Base-by-base conservation (phyloP, 257 asterid genomes). In the Solanum ahanhuiri region DNA sequence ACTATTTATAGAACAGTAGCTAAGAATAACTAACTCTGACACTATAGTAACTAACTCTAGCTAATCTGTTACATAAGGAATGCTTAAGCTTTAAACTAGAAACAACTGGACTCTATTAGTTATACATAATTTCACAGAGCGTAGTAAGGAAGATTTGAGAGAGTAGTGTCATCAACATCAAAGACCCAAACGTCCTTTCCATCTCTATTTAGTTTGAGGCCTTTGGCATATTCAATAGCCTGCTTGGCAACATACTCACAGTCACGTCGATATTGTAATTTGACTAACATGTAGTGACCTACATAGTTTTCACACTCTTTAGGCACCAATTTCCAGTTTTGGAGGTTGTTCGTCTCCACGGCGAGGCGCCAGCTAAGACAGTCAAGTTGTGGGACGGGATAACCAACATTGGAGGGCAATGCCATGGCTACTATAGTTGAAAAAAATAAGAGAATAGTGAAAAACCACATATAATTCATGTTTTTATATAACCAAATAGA, bases 271-370 rank as follows among this genome's bases (percentile, higher is more conserved):
- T 93, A 93, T 81, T 95, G 98, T 73, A 37, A 2, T 37, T 85
- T 23, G 20, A 95, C 96, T 7, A 90, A 63, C 93, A 95, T 93
- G 91, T 93, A 93, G 66, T 91, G 88, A 7, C 95, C 93, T 91
- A 95, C 85, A 45, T 95, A 95, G 9, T 43, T 15, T 85, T n/a
- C n/a, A n/a, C n/a, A n/a, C n/a, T n/a, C n/a, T n/a, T n/a, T n/a
- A n/a, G n/a, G n/a, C n/a, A n/a, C n/a, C n/a, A n/a, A n/a, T n/a
- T n/a, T 48, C 96, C 95, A 92, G 81, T 84, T 57, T 1, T 63
- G 86, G 66, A 90, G 39, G 90, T 92, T 94, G 89, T 92, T 75
- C 6, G 96, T 89, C 89, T 95, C 98, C 71, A 92, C 96, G 15
- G 92, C 94, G 12, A 95, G 57, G 57, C 57, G 20, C 20, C 57